These are phyloP conservation scores for Ophiostoma perfectum DNA, from an alignment of 2,329 filamentous ascomycete genomes.

Conservation along the genomic window DNA sequence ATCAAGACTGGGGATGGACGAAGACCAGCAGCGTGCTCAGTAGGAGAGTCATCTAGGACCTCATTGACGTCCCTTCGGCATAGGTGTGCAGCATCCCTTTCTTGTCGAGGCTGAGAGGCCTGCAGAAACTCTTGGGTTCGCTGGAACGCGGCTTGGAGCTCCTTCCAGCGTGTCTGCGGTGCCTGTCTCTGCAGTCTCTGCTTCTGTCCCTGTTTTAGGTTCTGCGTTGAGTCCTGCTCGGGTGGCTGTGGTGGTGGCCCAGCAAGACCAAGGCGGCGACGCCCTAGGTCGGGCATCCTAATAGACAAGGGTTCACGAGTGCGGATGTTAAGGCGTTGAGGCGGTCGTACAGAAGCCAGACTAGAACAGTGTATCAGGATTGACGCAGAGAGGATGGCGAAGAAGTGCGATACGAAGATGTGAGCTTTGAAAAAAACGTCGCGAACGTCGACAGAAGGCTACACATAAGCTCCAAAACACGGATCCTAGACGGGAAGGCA, in stretches of 20 bases:
- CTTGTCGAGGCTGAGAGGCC: not conserved
- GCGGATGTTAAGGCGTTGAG: not conserved
- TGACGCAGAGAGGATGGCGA: not conserved
- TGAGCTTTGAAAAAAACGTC: too few relatives aligned
- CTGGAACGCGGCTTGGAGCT: constrained; percentile 2
- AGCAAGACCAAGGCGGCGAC: not conserved
- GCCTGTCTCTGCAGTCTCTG: not conserved
- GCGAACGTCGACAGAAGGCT: too few relatives aligned
- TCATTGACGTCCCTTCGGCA: not conserved
- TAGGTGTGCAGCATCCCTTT: not conserved
- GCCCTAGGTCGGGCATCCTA: not conserved
- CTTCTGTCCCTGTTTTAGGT: not conserved
- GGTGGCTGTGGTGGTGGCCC: not conserved
- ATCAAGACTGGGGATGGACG: not conserved
- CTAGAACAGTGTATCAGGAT: not conserved
- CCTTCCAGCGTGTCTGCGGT: constrained; percentile 3
- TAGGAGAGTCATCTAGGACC: not conserved
- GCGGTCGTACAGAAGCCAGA: not conserved
- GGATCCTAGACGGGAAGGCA: not conserved
- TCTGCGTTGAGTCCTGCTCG: not conserved
- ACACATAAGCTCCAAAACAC: not conserved
- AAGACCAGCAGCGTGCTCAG: not conserved
- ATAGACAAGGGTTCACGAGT: not conserved
- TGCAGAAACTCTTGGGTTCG: not conserved
- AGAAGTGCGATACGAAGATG: not conserved